Percentiles rank a stretch among this genome's conserved stretches.
Evolutionary conservation across 805 yeast species (phyloP).

Genomic region (Candida stauntonica): DNA sequence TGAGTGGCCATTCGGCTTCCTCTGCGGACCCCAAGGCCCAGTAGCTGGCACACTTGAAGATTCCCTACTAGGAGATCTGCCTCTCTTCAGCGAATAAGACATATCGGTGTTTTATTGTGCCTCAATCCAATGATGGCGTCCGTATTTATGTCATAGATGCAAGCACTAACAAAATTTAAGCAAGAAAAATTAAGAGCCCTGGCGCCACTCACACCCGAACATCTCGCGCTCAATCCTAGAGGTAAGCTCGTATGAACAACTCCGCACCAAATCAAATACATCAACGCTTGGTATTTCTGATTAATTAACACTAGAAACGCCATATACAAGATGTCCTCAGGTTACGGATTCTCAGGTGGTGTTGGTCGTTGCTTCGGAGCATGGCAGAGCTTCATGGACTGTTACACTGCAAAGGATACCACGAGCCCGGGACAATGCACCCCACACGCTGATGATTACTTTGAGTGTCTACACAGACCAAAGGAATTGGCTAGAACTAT

Average conservation of each 20-base stretch:
- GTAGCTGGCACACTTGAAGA: not conserved
- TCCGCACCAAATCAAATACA: too few species aligned
- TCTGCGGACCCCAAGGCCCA: constrained; percentile 16
- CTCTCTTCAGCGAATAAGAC: constrained; percentile 13
- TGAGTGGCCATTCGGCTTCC: constrained; percentile 13
- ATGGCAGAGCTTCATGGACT: constrained; percentile 42
- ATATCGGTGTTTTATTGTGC: too few species aligned
- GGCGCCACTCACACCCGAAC: too few species aligned
- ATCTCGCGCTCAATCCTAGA: too few species aligned
- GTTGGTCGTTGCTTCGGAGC: constrained; percentile 42
- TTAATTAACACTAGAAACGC: too few species aligned
- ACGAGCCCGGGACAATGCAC: constrained; percentile 35
- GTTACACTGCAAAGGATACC: constrained; percentile 38
- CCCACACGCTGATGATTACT: constrained; percentile 42
- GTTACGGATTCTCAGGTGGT: constrained; percentile 39
- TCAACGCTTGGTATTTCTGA: too few species aligned
- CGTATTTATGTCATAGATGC: too few species aligned
- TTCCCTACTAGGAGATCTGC: constrained; percentile 10
- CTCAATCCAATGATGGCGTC: too few species aligned
- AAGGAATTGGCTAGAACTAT: constrained; percentile 34
- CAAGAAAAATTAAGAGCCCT: too few species aligned
- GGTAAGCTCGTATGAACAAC: too few species aligned
- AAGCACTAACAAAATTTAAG: too few species aligned
- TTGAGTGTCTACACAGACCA: constrained; percentile 45
- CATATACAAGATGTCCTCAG: constrained; percentile 34